A percentile compares a stretch with the other conserved stretches of the same genome.
These are phyloP conservation scores for Kondoa subrosea DNA, from an alignment of 768 basidiomycete genomes.

Conservation along the genomic window DNA sequence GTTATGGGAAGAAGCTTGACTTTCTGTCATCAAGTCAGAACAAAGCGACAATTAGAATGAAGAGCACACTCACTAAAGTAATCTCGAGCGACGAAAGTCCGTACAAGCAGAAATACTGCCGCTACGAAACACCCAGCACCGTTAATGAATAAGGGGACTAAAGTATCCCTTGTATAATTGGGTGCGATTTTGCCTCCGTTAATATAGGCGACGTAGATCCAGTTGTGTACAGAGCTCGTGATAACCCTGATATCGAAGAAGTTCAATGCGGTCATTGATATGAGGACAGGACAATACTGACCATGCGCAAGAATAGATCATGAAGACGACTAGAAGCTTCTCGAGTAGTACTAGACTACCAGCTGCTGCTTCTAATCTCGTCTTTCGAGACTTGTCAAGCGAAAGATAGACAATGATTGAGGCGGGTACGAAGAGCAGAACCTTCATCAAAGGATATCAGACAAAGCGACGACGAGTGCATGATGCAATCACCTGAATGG, in stretches of 20 bases:
- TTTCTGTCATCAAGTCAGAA: too few species aligned
- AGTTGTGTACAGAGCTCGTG: not conserved
- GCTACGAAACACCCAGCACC: not conserved
- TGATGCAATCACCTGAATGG: not conserved
- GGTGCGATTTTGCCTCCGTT: not conserved
- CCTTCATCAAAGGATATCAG: not conserved
- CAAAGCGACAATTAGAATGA: too few species aligned
- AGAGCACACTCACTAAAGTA: not conserved
- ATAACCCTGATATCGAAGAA: not conserved
- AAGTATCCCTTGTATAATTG: not conserved
- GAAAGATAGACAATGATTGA: not conserved
- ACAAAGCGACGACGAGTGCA: not conserved
- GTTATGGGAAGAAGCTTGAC: too few species aligned
- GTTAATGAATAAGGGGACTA: not conserved
- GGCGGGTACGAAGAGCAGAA: not conserved
- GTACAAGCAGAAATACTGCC: not conserved
- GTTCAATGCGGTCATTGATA: too few species aligned
- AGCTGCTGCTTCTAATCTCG: not conserved
- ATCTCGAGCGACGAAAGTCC: not conserved
- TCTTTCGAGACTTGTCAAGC: not conserved
- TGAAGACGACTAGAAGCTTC: not conserved
- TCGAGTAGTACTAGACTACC: not conserved
- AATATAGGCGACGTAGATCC: not conserved
- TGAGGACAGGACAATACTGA: not conserved
- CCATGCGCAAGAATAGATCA: not conserved